Base-by-base conservation (phyloP, 768 basidiomycete species). In the Chalciporus chontae region DNA sequence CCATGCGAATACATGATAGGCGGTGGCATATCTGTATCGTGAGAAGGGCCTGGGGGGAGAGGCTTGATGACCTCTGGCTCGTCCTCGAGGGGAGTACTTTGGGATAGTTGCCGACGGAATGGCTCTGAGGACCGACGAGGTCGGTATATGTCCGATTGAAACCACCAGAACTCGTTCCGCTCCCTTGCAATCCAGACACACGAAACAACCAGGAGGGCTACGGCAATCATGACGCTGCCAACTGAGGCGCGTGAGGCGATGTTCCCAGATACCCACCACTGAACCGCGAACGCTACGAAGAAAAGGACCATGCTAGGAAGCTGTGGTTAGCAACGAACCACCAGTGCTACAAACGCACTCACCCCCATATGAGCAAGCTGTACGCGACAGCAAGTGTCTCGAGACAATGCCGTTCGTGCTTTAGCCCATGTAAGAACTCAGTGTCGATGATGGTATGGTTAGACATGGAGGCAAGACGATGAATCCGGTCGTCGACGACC, bases 341-440 rank as follows among this genome's bases (percentile, higher is more conserved):
- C 17, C 11, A 27, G 8, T 14, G 31, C 2, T 36, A 15, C 10
- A 24, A 27, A 23, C 19, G 24, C 13, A 73, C 80, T 65, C 56
- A 81, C 81, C 73, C 75, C 80, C 80, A 83, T 69, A 83, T 74
- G 38, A 83, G 67, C 18, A 82, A 64, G 50, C 77, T 76, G 50
- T 80, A 80, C 47, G 80, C 55, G 15, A 82, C 67, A 15, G 79
- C 77, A 4, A 82, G 69, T 1, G 62, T 74, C 56, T 82, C 78
- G 1, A 80, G 62, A 1, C 81, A 77, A 29, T 72, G 65, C 1
- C 45, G 59, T 8, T 55, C 26, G 4, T 69, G 59, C 21, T 54
- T 59, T 36, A 63, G 55, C 5, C 50, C 54, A n/a, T 48, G 14
- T 43, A 59, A 52, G 44, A 59, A 21, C 21, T 21, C 21, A 21